A percentile compares a stretch with the other conserved stretches of the same genome.
phyloP scores from a whole-genome alignment of 108 stramenopile species.

The Nannochloropsis gaditana region DNA sequence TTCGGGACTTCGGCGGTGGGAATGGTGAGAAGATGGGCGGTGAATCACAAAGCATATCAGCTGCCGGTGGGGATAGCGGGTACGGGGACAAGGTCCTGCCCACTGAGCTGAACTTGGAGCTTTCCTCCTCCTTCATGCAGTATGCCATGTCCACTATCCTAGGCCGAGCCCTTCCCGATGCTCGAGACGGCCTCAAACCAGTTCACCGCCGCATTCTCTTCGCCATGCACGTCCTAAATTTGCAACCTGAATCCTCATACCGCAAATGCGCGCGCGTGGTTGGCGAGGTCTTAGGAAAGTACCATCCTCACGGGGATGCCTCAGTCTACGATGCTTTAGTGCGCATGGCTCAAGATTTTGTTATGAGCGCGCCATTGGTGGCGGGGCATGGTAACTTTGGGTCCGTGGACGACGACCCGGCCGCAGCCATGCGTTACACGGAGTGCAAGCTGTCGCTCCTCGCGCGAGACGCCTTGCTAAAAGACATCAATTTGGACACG shows the following conservation, averaged over 20 bases:
- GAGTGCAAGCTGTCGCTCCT: slow-evolving; percentile 76
- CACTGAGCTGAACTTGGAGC: slow-evolving; percentile 40
- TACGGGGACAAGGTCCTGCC: slow-evolving; percentile 33
- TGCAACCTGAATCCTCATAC: slow-evolving; percentile 64
- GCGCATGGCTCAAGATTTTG: slow-evolving; percentile 84
- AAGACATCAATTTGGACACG: slow-evolving; percentile 68
- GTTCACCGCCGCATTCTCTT: slow-evolving; percentile 91
- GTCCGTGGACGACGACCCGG: slow-evolving; percentile 84
- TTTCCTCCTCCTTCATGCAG: slow-evolving; percentile 60
- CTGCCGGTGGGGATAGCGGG: neutral
- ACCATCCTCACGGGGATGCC: slow-evolving; percentile 82
- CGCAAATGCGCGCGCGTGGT: slow-evolving; percentile 96
- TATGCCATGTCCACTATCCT: slow-evolving; percentile 89
- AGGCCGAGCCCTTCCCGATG: slow-evolving; percentile 89
- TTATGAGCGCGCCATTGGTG: slow-evolving; percentile 71
- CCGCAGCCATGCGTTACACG: slow-evolving; percentile 96
- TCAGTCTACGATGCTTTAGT: slow-evolving; percentile 94
- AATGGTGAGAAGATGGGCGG: neutral
- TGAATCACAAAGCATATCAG: neutral
- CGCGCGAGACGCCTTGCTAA: slow-evolving; percentile 67
- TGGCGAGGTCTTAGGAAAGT: slow-evolving; percentile 88
- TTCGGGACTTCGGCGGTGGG: neutral
- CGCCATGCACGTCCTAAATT: slow-evolving; percentile 78
- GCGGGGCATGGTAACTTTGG: slow-evolving; percentile 96
- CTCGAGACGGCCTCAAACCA: slow-evolving; percentile 90